phyloP scores from a whole-genome alignment of 2,329 filamentous ascomycete genomes.

The Alternaria angustiovoidea region DNA sequence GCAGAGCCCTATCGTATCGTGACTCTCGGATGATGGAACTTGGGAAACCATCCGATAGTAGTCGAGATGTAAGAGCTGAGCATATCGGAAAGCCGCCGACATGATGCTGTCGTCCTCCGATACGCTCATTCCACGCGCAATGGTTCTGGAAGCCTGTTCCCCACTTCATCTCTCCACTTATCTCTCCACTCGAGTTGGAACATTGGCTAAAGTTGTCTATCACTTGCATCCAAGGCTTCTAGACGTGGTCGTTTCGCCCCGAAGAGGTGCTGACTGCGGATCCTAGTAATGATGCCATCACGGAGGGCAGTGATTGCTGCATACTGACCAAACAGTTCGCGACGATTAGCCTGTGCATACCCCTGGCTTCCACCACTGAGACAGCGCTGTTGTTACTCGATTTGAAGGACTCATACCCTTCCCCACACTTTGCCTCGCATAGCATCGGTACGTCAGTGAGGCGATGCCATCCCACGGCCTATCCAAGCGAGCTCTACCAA shows the following conservation, averaged over 20 bases:
- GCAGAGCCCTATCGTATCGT: slow-evolving; percentile 16
- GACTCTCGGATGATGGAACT: not conserved
- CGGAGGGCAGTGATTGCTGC: slow-evolving; percentile 25
- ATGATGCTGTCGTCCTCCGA: slow-evolving; percentile 14
- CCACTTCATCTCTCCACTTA: slow-evolving; percentile 11
- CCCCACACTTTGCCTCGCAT: slow-evolving; percentile 17
- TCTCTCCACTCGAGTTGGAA: slow-evolving; percentile 11
- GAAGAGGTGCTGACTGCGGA: slow-evolving; percentile 10
- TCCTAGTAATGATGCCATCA: slow-evolving; percentile 25
- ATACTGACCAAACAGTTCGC: slow-evolving; percentile 27
- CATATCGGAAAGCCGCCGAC: not conserved
- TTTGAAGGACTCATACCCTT: slow-evolving; percentile 20
- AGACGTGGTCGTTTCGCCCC: slow-evolving; percentile 5
- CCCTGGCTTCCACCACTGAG: slow-evolving; percentile 16
- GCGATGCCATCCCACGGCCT: slow-evolving; percentile 2
- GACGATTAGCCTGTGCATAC: slow-evolving; percentile 31
- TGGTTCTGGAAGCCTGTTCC: slow-evolving; percentile 14
- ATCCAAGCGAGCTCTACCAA: not conserved
- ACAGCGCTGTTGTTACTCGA: slow-evolving; percentile 26
- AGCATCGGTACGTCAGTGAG: slow-evolving; percentile 13
- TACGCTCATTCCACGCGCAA: slow-evolving; percentile 15
- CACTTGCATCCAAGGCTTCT: slow-evolving; percentile 7
- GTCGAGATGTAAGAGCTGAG: not conserved
- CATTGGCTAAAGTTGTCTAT: not conserved
- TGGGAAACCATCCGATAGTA: slow-evolving; percentile 4